These are phyloP conservation scores for Trichoderma afroharzianum DNA, from an alignment of 2,329 filamentous ascomycete genomes.

Conservation along the genomic window DNA sequence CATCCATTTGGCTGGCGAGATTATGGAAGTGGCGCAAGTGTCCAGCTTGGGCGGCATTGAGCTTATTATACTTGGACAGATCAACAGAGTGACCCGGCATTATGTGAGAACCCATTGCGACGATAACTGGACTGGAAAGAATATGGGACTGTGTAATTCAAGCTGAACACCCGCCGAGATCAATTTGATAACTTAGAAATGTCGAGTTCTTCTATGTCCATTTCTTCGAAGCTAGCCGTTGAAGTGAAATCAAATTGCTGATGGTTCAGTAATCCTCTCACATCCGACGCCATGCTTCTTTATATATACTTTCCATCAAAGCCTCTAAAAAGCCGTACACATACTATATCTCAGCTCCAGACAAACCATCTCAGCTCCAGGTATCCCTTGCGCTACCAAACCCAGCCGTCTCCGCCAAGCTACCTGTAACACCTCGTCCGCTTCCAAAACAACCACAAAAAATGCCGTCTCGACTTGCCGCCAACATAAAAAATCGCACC, in stretches of 20 bases:
- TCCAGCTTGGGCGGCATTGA: slow-evolving; percentile 27
- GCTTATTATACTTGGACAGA: slow-evolving; percentile 18
- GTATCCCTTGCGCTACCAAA: not conserved
- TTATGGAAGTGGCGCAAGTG: slow-evolving; percentile 38
- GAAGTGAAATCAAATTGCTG: not conserved
- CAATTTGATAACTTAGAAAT: not conserved
- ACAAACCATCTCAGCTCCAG: not conserved
- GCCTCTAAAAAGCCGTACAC: not conserved
- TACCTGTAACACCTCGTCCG: not conserved
- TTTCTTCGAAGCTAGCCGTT: not conserved
- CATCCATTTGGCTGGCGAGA: slow-evolving; percentile 27
- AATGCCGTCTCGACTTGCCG: not conserved
- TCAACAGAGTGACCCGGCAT: not conserved
- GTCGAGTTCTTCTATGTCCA: not conserved
- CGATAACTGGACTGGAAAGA: not conserved
- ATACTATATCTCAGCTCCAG: not conserved
- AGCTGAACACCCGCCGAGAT: not conserved
- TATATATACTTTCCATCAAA: not conserved
- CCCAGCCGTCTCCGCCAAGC: not conserved
- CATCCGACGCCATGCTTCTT: not conserved
- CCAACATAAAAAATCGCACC: not conserved
- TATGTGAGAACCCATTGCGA: not conserved
- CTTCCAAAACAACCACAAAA: not conserved
- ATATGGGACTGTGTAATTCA: not conserved
- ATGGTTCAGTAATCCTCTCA: not conserved